Conservation (phyloP, 331 rosid genomes). For the Quercus lobata region DNA sequence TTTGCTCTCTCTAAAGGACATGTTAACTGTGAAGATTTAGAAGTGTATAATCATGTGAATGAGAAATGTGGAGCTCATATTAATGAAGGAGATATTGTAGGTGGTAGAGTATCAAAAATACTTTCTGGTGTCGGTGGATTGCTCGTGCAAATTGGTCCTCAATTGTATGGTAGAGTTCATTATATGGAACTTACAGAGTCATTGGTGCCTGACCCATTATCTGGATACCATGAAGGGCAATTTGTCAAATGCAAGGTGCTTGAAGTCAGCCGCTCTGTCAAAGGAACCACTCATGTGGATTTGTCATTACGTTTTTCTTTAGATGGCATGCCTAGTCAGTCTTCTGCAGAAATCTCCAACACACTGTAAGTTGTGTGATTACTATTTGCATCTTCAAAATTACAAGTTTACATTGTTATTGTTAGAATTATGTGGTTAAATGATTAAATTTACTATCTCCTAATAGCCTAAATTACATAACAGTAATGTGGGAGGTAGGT, state of each 20-base stretch:
- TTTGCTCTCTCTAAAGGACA: slow-evolving; percentile 19
- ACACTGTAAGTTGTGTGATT: slow-evolving; percentile 37
- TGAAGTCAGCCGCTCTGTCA: slow-evolving; percentile 46
- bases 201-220: slow-evolving; percentile 71
- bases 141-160: slow-evolving; percentile 76
- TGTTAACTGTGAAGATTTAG: slow-evolving; percentile 18
- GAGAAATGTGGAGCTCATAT: slow-evolving; percentile 40
- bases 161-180: slow-evolving; percentile 72
- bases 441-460: neutral
- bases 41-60: slow-evolving; percentile 23
- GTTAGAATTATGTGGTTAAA: neutral
- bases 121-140: slow-evolving; percentile 85
- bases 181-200: slow-evolving; percentile 64
- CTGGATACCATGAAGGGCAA: slow-evolving; percentile 78
- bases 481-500: no score
- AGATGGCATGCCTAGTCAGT: slow-evolving; percentile 26
- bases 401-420: neutral
- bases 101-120: slow-evolving; percentile 72
- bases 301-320: slow-evolving; percentile 55
- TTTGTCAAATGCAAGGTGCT: slow-evolving; percentile 80
- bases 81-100: slow-evolving; percentile 61
- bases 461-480: no score
- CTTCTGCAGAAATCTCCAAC: slow-evolving; percentile 26
- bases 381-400: neutral
- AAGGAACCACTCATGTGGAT: slow-evolving; percentile 69